These are phyloP conservation scores for Clitopilus passeckerianus DNA, from an alignment of 768 basidiomycete species.

Conservation along the genomic window DNA sequence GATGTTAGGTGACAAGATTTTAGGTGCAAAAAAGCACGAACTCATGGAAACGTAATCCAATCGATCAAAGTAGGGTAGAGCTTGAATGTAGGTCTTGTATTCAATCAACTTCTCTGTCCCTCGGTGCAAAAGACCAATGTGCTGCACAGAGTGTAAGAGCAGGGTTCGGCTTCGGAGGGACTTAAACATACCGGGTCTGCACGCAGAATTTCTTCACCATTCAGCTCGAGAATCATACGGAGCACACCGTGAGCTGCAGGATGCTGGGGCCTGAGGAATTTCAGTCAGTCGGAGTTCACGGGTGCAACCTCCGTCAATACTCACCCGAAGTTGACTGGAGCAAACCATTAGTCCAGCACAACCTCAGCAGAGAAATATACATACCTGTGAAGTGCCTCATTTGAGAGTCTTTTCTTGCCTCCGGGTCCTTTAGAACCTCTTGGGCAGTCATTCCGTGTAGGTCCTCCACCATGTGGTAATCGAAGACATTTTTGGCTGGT, in stretches of 20 bases:
- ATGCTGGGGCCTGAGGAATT: slow-evolving; percentile 75
- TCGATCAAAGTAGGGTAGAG: slow-evolving; percentile 97
- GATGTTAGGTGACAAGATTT: slow-evolving; percentile 4
- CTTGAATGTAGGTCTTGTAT: slow-evolving; percentile 98
- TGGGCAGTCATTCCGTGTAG: slow-evolving; percentile 73
- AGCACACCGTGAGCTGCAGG: slow-evolving; percentile 98
- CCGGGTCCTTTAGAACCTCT: slow-evolving; percentile 77
- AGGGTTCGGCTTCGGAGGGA: neutral
- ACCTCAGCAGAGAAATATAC: slow-evolving; percentile 14
- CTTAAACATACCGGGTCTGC: slow-evolving; percentile 65
- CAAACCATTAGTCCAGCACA: slow-evolving; percentile 6
- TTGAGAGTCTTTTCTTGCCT: slow-evolving; percentile 65
- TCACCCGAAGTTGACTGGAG: slow-evolving; percentile 89
- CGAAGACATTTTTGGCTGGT: slow-evolving; percentile 44
- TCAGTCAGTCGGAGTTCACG: neutral
- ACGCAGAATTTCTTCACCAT: slow-evolving; percentile 91
- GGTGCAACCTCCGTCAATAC: slow-evolving; percentile 20
- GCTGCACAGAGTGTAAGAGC: slow-evolving; percentile 34
- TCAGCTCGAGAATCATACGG: slow-evolving; percentile 94
- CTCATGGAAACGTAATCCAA: slow-evolving; percentile 99
- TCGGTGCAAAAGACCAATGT: slow-evolving; percentile 93
- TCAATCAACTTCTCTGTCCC: slow-evolving; percentile 99
- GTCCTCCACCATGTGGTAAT: slow-evolving; percentile 79
- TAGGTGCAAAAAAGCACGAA: slow-evolving; percentile 30
- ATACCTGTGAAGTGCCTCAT: slow-evolving; percentile 93